Evolutionary conservation across 2,329 filamentous ascomycete genomes (phyloP).

Genomic region (Claviceps digitariae): DNA sequence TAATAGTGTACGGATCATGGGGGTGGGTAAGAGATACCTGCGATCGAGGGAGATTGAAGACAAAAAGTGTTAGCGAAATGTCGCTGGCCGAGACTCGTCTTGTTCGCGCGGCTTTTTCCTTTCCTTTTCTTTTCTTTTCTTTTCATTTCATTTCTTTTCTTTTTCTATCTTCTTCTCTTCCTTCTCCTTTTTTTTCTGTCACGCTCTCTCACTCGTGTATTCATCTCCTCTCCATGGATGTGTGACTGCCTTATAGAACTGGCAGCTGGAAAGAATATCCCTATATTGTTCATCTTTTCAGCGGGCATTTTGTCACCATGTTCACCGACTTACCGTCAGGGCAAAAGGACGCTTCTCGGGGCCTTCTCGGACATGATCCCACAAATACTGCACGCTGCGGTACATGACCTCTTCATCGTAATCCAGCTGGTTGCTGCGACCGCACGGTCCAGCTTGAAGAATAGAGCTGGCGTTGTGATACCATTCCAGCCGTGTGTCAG

Average conservation of each 20-base stretch:
- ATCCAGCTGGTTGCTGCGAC: constrained; percentile 87
- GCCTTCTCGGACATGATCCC: constrained; percentile 76
- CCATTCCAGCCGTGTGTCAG: constrained; percentile 76
- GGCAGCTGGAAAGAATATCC: background rate
- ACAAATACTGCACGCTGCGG: constrained; percentile 77
- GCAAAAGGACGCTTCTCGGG: constrained; percentile 64
- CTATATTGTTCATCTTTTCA: background rate
- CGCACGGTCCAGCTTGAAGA: constrained; percentile 74
- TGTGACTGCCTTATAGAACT: background rate
- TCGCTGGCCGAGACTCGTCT: background rate
- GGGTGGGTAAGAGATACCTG: constrained; percentile 81
- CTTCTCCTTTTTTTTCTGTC: background rate
- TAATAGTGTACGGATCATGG: constrained; percentile 90
- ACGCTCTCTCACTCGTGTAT: background rate
- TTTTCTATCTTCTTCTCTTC: background rate
- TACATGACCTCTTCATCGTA: constrained; percentile 96
- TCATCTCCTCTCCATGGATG: background rate
- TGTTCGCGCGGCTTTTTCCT: too few species aligned
- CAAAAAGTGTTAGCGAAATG: background rate
- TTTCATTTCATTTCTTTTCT: background rate
- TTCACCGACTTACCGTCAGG: constrained; percentile 44
- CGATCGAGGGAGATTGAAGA: background rate
- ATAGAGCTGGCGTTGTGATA: constrained; percentile 95
- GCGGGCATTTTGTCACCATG: background rate
- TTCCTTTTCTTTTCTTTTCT: background rate